Conservation (phyloP, 257 asterid species). For the Solanum sparsipilum region DNA sequence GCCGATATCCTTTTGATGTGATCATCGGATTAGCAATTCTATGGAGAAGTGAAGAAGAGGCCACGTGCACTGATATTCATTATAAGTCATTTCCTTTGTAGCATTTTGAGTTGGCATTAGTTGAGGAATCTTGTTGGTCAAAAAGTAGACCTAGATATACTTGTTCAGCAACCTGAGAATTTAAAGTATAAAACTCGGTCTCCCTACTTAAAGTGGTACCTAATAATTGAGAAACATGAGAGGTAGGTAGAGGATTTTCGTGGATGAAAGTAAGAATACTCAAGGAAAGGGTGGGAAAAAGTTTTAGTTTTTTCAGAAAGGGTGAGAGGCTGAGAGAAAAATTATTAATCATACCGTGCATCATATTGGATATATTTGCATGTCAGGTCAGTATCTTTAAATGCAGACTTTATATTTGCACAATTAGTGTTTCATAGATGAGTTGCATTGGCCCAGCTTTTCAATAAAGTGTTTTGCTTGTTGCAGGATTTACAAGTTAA, state of each 20-base stretch:
- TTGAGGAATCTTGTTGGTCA: not conserved
- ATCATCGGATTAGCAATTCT: not conserved
- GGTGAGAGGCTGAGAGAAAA: not conserved
- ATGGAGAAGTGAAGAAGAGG: not conserved
- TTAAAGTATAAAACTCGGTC: not conserved
- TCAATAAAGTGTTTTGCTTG: not conserved
- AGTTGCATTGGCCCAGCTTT: not conserved
- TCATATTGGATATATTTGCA: not conserved
- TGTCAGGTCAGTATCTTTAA: not conserved
- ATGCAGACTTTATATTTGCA: not conserved
- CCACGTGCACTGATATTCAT: not conserved
- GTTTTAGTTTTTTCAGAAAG: not conserved
- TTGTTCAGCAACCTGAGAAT: not conserved
- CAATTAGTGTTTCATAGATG: not conserved
- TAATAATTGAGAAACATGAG: not conserved
- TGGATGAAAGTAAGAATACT: not conserved
- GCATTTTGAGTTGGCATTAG: not conserved
- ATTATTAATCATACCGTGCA: not conserved
- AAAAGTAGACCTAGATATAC: not conserved
- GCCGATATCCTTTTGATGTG: not conserved
- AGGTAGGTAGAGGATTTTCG: not conserved
- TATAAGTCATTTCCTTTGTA: not conserved
- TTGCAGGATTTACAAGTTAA: conserved; percentile 93
- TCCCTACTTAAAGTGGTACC: not conserved
- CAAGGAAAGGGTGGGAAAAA: not conserved